Conservation (phyloP, 225 moss, liverwort and hornwort genomes). For the Sphagnum tenellum region DNA sequence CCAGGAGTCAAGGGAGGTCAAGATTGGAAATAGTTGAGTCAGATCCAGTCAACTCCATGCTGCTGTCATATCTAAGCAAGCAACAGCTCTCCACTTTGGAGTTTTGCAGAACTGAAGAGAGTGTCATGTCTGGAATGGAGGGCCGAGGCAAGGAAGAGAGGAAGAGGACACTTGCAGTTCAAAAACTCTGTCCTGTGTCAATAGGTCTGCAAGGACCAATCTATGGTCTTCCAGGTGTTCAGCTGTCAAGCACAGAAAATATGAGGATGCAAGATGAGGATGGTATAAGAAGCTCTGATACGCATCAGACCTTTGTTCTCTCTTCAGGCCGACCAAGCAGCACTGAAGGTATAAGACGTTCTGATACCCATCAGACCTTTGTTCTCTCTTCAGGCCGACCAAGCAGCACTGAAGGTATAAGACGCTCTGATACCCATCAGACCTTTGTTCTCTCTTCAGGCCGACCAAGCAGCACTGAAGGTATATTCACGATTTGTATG, state of each 20-base stretch:
- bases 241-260: too few relatives aligned
- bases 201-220: too few relatives aligned
- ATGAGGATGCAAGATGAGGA: slow-evolving; percentile 4
- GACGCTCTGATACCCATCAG: slow-evolving; percentile 10
- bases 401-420: too few relatives aligned
- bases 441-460: slow-evolving; percentile 26
- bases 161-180: not conserved
- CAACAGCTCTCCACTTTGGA: slow-evolving; percentile 3
- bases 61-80: slow-evolving; percentile 2
- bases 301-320: too few relatives aligned
- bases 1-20: slow-evolving; percentile 1
- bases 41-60: slow-evolving; percentile 5
- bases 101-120: not conserved
- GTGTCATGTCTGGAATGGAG: not conserved
- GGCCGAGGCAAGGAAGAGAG: not conserved
- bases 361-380: too few relatives aligned
- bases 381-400: too few relatives aligned
- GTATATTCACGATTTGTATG: not conserved
- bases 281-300: not conserved
- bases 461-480: slow-evolving; percentile 11
- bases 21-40: not conserved
- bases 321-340: too few relatives aligned
- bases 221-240: too few relatives aligned
- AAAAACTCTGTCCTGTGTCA: too few relatives aligned
- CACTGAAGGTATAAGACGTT: too few relatives aligned